A percentile compares a stretch with the other conserved stretches of the same genome.
Conservation (phyloP, 1,284 basidiomycete species). For the Cystobasidiaceae sp. region DNA sequence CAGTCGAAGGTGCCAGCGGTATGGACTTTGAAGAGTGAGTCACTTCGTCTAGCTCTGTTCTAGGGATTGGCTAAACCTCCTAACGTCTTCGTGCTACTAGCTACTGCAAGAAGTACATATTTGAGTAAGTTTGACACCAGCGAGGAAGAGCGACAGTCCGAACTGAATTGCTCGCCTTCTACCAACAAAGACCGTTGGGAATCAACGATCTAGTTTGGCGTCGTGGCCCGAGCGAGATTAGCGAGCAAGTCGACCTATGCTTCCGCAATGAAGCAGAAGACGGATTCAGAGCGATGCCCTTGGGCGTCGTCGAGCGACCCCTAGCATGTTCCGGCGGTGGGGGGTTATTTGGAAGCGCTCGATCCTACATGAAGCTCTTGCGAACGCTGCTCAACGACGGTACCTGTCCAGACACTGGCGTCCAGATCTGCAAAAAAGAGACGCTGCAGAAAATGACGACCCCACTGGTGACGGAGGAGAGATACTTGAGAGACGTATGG, state of each 20-base stretch:
- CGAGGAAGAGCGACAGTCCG: background rate
- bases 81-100: background rate
- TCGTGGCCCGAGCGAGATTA: background rate
- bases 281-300: background rate
- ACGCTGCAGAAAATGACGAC: slow-evolving; percentile 2
- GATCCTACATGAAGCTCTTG: slow-evolving; percentile 14
- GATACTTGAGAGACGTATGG: background rate
- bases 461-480: background rate
- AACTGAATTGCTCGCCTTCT: background rate
- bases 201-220: slow-evolving; percentile 12
- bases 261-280: background rate
- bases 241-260: slow-evolving; percentile 7
- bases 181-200: slow-evolving; percentile 4
- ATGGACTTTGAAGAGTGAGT: slow-evolving; percentile 20
- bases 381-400: slow-evolving; percentile 1
- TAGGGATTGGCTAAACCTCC: background rate
- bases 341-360: background rate
- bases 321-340: slow-evolving; percentile 7
- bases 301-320: background rate
- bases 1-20: slow-evolving; percentile 8
- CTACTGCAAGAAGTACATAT: slow-evolving; percentile 19
- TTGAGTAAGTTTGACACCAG: background rate
- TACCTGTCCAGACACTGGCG: background rate
- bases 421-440: slow-evolving; percentile 1
- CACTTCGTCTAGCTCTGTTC: background rate